Base-by-base conservation (phyloP, 805 yeast genomes). In the Saturnispora gosingensis region DNA sequence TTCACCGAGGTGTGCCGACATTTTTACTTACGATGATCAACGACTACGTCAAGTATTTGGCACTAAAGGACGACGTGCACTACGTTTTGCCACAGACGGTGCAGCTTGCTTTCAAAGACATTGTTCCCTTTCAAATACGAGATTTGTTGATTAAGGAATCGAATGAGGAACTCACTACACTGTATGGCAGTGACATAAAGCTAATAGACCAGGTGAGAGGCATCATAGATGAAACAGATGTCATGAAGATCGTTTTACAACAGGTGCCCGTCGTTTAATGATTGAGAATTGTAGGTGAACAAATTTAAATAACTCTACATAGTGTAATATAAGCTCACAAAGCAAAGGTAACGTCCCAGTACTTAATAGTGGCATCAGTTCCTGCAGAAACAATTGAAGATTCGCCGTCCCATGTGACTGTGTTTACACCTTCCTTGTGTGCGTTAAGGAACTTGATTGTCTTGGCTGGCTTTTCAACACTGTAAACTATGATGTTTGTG, bases 381-480 rank as follows among this genome's bases (percentile, higher is more conserved):
- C 99, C 99, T 20, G 80, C 83, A 55, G 85, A 80, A 8, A 81
- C 78, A 40, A 90, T 64, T 10, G 71, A 68, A 39, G 66, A 72
- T 30, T 73, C 74, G 28, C 63, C 61, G 9, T 67, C 47, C 97
- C 98, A 93, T 45, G 70, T 72, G 16, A 88, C 87, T 34, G 78
- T 80, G 40, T 78, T 77, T 45, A 88, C 88, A 52, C 98, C 98
- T 54, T 81, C 91, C 64, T 86, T 89, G 63, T 93, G 99, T 1
- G 96, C 88, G 60, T 85, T 85, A 56, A 83, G 70, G 39, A 70
- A 67, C 69, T 88, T 88, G 60, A 86, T 70, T 57, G 82, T 88
- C 70, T 82, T 85, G 53, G 82, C 78, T 7, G 98, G 96, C 57
- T 76, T 80, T 35, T 75, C 77, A 42, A 88, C 90, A 18, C 90